Percentiles rank a stretch among this genome's conserved stretches.
phyloP scores from a whole-genome alignment of 2,329 filamentous ascomycete species.

The Alternaria burnsii region DNA sequence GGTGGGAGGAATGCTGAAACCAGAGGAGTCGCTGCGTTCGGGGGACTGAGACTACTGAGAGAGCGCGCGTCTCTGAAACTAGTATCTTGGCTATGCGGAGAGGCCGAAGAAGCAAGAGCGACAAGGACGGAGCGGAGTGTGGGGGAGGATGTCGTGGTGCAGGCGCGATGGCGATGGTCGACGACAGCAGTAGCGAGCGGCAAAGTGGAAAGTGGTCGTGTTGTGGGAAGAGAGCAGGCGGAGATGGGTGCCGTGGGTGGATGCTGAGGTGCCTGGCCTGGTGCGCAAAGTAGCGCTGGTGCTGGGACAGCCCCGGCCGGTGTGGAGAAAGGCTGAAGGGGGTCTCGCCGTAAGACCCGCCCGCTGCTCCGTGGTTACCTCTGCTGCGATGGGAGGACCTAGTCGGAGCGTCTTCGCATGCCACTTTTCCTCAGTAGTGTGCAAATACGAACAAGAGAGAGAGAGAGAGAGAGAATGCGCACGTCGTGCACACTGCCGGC shows the following conservation, averaged over 20 bases:
- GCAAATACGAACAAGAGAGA: background rate
- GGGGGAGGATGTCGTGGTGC: background rate
- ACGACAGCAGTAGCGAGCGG: constrained; percentile 8
- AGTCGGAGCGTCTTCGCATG: constrained; percentile 6
- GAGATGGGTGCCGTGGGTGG: constrained; percentile 1
- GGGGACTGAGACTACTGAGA: constrained; percentile 23
- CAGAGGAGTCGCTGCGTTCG: constrained; percentile 15
- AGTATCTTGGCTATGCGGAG: constrained; percentile 37
- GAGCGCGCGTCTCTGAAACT: constrained; percentile 36
- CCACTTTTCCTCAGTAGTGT: background rate
- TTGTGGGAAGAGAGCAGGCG: background rate
- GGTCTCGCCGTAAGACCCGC: constrained; percentile 14
- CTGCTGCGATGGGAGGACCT: background rate
- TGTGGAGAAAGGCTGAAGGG: constrained; percentile 29
- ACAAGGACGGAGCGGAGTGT: background rate
- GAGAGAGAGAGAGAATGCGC: background rate
- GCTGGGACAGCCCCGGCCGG: constrained; percentile 13
- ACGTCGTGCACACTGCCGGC: background rate
- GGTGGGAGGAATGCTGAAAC: constrained; percentile 29
- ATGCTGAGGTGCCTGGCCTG: constrained; percentile 9
- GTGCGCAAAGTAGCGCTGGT: constrained; percentile 20
- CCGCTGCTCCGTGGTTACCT: constrained; percentile 12
- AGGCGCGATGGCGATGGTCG: background rate
- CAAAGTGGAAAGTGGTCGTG: constrained; percentile 9
- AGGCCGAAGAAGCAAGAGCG: constrained; percentile 20